phyloP scores from a whole-genome alignment of 495 filamentous ascomycete species.

The Talaromyces liani region DNA sequence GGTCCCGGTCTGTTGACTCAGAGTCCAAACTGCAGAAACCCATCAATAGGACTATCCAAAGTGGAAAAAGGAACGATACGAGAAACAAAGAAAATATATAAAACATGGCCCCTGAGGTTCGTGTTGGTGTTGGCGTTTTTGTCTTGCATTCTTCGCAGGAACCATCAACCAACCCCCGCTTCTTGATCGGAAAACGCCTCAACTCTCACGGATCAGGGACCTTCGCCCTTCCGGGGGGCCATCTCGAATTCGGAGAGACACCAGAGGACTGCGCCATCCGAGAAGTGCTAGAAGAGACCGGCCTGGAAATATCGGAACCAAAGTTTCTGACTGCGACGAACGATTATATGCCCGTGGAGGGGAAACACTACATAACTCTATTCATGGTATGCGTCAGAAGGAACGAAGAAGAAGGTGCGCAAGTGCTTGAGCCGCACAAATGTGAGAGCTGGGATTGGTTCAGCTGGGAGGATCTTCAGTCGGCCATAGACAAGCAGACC shows the following conservation, averaged over 20 bases:
- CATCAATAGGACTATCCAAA: not conserved
- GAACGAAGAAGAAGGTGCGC: constrained; percentile 35
- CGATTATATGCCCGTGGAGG: constrained; percentile 41
- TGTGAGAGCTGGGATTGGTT: constrained; percentile 59
- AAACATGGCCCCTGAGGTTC: constrained; percentile 9
- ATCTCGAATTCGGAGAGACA: constrained; percentile 58
- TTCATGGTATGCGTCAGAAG: constrained; percentile 43
- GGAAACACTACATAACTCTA: constrained; percentile 60
- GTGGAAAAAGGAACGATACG: not conserved
- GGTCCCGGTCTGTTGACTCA: not conserved
- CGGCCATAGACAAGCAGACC: constrained; percentile 20
- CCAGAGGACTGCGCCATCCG: constrained; percentile 50
- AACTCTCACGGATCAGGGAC: constrained; percentile 35
- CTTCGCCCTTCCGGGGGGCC: constrained; percentile 60
- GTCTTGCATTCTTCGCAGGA: constrained; percentile 10
- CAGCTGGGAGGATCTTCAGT: constrained; percentile 37
- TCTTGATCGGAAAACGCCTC: constrained; percentile 17
- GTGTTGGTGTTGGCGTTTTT: constrained; percentile 17
- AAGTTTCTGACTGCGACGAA: constrained; percentile 51
- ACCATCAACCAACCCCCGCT: constrained; percentile 8
- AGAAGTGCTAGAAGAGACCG: constrained; percentile 64
- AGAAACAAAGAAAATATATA: not conserved
- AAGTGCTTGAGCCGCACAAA: constrained; percentile 54
- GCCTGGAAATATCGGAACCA: constrained; percentile 39
- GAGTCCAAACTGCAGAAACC: not conserved